Percentiles rank a stretch among this genome's conserved stretches.
Conservation (phyloP, 2,329 filamentous ascomycete species). For the Penicillium sp. region DNA sequence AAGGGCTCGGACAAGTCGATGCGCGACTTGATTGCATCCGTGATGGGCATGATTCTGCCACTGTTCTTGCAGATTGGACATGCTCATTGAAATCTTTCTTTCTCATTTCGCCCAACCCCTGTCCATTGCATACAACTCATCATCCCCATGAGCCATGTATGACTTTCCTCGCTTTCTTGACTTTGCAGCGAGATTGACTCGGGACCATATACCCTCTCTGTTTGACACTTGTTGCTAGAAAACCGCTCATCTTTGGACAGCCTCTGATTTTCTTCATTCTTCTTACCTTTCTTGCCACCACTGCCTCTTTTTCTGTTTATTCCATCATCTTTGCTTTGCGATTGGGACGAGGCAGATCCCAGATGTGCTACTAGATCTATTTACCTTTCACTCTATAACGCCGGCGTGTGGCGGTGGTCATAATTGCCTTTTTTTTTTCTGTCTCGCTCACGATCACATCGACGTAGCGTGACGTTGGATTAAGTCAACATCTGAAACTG, state of each 20-base stretch:
- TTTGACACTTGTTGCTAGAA: conserved; percentile 20
- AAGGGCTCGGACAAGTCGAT: conserved; percentile 44
- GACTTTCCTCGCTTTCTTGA: conserved; percentile 1
- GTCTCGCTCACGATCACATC: conserved; percentile 29
- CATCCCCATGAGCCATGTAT: background rate
- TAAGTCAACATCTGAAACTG: background rate
- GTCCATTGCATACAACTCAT: background rate
- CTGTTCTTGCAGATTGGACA: conserved; percentile 52
- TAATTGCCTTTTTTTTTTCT: conserved; percentile 29
- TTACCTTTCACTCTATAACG: conserved; percentile 16
- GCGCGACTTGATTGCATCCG: conserved; percentile 48
- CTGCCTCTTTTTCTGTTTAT: background rate
- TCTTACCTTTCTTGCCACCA: too few species aligned
- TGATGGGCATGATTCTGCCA: conserved; percentile 52
- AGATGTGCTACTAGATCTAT: conserved; percentile 19
- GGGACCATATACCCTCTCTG: conserved; percentile 23
- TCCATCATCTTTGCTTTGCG: background rate
- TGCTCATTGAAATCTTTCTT: conserved; percentile 39
- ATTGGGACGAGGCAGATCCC: conserved; percentile 3
- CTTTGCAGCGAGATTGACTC: conserved; percentile 12
- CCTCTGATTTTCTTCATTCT: conserved; percentile 3
- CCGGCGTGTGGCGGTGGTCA: conserved; percentile 19
- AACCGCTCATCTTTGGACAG: conserved; percentile 5
- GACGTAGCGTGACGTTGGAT: conserved; percentile 29
- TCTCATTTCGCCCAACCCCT: background rate